Percentiles rank a stretch among this genome's conserved stretches.
Evolutionary conservation across 192 early-diverging fungal species (phyloP).

Genomic region (Haplosporangium gracile): DNA sequence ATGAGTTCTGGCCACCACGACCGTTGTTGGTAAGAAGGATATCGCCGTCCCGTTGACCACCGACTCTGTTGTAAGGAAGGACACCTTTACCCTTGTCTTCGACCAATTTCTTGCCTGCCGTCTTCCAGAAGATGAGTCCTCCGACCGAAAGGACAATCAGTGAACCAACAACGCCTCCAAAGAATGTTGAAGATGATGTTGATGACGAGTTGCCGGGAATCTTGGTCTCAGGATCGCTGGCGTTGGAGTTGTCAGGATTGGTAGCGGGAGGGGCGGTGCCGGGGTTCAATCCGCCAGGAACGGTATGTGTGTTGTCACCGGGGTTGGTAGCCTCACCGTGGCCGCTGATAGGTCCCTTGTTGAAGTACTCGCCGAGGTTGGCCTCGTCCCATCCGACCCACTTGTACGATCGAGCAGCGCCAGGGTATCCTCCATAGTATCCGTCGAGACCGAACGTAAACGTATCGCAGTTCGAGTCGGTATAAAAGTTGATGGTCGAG

Average conservation of each 20-base stretch:
- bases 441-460: constrained; percentile 50
- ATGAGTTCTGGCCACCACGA: constrained; percentile 40
- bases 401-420: constrained; percentile 36
- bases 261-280: constrained; percentile 2
- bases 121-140: constrained; percentile 55
- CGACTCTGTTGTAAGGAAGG: constrained; percentile 44
- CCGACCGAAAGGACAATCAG: constrained; percentile 34
- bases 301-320: background rate
- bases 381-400: constrained; percentile 46
- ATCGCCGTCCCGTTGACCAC: constrained; percentile 31
- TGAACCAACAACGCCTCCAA: constrained; percentile 46
- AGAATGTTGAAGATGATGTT: constrained; percentile 38
- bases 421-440: constrained; percentile 51
- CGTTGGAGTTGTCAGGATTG: background rate
- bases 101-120: constrained; percentile 44
- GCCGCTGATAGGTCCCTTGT: constrained; percentile 37
- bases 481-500: constrained; percentile 54
- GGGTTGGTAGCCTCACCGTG: constrained; percentile 33
- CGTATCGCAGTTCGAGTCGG: constrained; percentile 32
- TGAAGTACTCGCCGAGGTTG: constrained; percentile 35
- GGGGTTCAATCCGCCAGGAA: constrained; percentile 13
- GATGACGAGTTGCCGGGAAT: background rate
- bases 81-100: constrained; percentile 57
- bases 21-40: constrained; percentile 37
- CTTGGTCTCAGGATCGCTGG: background rate